Conservation (phyloP, 805 yeast species). For the Scheffersomyces stipitis region DNA sequence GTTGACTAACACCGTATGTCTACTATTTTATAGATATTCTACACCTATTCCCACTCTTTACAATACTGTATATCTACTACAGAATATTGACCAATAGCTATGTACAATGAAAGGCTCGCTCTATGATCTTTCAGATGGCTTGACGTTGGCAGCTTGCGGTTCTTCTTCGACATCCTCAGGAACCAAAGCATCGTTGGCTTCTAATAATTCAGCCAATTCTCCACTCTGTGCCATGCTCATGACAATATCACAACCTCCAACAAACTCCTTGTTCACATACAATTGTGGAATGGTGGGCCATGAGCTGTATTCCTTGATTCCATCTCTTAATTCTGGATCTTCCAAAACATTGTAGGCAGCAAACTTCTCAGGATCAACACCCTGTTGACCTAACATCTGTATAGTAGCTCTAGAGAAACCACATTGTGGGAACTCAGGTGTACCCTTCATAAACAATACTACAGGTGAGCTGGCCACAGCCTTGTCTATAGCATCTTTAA, state of each 20-base stretch:
- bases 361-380: slow-evolving; percentile 93
- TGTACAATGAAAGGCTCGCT: slow-evolving; percentile 1
- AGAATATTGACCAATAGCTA: no score
- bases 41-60: no score
- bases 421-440: slow-evolving; percentile 97
- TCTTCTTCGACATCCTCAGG: slow-evolving; percentile 66
- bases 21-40: no score
- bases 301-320: slow-evolving; percentile 89
- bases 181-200: slow-evolving; percentile 72
- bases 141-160: slow-evolving; percentile 26
- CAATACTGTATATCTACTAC: no score
- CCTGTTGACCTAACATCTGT: slow-evolving; percentile 90
- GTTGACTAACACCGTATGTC: no score
- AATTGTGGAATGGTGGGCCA: slow-evolving; percentile 99
- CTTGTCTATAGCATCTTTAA: slow-evolving; percentile 76
- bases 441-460: slow-evolving; percentile 97
- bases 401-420: slow-evolving; percentile 96
- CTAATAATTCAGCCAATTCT: slow-evolving; percentile 84
- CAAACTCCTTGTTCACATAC: slow-evolving; percentile 84
- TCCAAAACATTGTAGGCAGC: slow-evolving; percentile 97
- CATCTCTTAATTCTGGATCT: slow-evolving; percentile 90
- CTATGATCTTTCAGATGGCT: slow-evolving; percentile 35
- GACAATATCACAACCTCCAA: slow-evolving; percentile 97
- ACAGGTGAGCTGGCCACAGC: slow-evolving; percentile 92
- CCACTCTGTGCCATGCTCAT: slow-evolving; percentile 89